Percentiles rank a stretch among this genome's conserved stretches.
Evolutionary conservation across 257 asterid genomes (phyloP).

Genomic region (Ilex asprella): DNA sequence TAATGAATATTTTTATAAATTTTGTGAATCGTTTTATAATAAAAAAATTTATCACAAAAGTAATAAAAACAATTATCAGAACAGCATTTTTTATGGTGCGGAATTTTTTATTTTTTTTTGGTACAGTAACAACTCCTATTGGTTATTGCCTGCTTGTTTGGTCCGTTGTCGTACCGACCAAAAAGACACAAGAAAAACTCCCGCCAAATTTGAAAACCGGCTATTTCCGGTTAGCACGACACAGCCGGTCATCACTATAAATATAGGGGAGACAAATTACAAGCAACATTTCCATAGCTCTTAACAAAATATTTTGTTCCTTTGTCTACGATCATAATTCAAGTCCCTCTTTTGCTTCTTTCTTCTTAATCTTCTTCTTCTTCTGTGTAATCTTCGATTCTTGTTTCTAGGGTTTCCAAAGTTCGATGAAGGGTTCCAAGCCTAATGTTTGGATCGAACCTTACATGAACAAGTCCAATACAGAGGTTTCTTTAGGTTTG

Average conservation of each 20-base stretch:
- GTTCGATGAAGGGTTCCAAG: constrained; percentile 22
- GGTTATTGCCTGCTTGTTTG: too few relatives aligned
- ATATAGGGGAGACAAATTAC: neutral
- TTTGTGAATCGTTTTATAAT: too few relatives aligned
- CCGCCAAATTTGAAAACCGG: constrained; percentile 33
- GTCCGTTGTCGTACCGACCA: too few relatives aligned
- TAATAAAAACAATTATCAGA: too few relatives aligned
- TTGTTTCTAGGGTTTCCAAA: neutral
- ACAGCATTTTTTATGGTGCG: too few relatives aligned
- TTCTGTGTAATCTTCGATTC: constrained; percentile 1
- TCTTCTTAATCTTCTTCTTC: constrained; percentile 12
- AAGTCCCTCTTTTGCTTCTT: neutral
- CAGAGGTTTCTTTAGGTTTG: constrained; percentile 2
- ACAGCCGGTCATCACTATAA: constrained; percentile 13
- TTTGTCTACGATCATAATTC: constrained; percentile 1
- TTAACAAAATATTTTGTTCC: too few relatives aligned
- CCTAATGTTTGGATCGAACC: constrained; percentile 2
- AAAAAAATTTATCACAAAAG: too few relatives aligned
- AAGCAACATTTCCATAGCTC: neutral
- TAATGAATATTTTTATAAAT: too few relatives aligned
- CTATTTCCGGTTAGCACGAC: constrained; percentile 9
- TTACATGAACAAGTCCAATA: constrained; percentile 9
- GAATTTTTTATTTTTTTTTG: too few relatives aligned
- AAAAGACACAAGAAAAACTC: constrained; percentile 8
- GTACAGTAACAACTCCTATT: too few relatives aligned